phyloP scores from a whole-genome alignment of 2,329 filamentous ascomycete genomes.

The Ascosphaera acerosa region DNA sequence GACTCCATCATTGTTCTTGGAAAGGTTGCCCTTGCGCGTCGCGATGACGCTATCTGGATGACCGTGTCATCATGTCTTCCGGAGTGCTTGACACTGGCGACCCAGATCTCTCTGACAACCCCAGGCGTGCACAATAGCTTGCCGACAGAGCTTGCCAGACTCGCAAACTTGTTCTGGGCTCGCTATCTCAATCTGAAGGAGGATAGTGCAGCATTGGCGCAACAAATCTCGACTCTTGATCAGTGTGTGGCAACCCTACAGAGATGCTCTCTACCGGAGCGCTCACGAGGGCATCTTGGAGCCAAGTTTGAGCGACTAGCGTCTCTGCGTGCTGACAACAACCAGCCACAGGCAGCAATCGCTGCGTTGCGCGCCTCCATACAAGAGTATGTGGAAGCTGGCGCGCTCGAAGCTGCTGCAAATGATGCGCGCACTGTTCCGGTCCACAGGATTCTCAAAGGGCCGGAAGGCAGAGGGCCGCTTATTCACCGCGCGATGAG shows the following conservation, averaged over 20 bases:
- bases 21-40: constrained; percentile 15
- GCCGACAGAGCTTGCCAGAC: constrained; percentile 12
- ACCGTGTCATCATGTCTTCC: constrained; percentile 13
- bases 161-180: constrained; percentile 24
- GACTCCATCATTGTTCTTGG: constrained; percentile 18
- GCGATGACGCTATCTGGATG: constrained; percentile 15
- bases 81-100: constrained; percentile 11
- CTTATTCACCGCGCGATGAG: constrained; percentile 16
- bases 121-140: constrained; percentile 5
- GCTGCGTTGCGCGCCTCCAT: constrained; percentile 17
- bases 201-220: constrained; percentile 10
- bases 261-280: constrained; percentile 12
- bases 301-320: constrained; percentile 22
- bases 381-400: constrained; percentile 16
- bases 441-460: constrained; percentile 10
- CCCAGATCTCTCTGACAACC: constrained; percentile 4
- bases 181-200: constrained; percentile 21
- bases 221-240: constrained; percentile 16
- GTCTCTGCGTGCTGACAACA: constrained; percentile 16
- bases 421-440: constrained; percentile 9
- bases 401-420: constrained; percentile 11
- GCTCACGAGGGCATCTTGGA: constrained; percentile 15
- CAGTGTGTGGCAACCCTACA: constrained; percentile 17
- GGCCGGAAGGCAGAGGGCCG: constrained; percentile 13
- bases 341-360: constrained; percentile 13